Evolutionary conservation across 2,329 filamentous ascomycete genomes (phyloP).

Genomic region (Trematosphaeria pertusa): DNA sequence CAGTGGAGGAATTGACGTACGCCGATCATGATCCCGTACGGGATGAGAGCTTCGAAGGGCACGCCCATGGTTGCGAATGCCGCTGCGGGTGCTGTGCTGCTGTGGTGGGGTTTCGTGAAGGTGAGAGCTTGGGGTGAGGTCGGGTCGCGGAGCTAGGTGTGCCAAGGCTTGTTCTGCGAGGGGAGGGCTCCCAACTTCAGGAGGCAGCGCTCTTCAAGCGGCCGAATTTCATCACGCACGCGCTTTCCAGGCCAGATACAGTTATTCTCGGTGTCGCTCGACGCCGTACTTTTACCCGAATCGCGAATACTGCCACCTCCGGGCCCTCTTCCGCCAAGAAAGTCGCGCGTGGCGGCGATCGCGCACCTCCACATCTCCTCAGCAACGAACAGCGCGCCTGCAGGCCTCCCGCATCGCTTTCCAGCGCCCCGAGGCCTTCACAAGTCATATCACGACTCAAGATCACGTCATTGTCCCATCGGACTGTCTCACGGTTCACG

Average conservation of each 20-base stretch:
- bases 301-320: slow-evolving; percentile 38
- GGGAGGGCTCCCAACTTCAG: slow-evolving; percentile 27
- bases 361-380: slow-evolving; percentile 31
- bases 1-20: slow-evolving; percentile 52
- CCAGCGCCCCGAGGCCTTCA: slow-evolving; percentile 3
- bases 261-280: slow-evolving; percentile 45
- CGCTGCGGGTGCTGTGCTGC: slow-evolving; percentile 19
- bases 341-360: slow-evolving; percentile 32
- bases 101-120: slow-evolving; percentile 25
- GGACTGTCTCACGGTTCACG: slow-evolving; percentile 10
- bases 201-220: slow-evolving; percentile 36
- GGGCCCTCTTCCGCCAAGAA: slow-evolving; percentile 21
- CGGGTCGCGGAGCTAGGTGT: slow-evolving; percentile 21
- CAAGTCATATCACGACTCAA: slow-evolving; percentile 11
- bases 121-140: slow-evolving; percentile 26
- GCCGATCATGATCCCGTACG: slow-evolving; percentile 68
- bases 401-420: slow-evolving; percentile 24
- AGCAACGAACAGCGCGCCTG: slow-evolving; percentile 34
- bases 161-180: no score
- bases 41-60: slow-evolving; percentile 70
- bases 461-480: slow-evolving; percentile 14
- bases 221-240: slow-evolving; percentile 34
- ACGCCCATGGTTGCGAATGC: slow-evolving; percentile 63
- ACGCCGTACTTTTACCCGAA: slow-evolving; percentile 32
- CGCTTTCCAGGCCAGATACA: slow-evolving; percentile 31